Percentiles rank a stretch among this genome's conserved stretches.
phyloP scores from a whole-genome alignment of 1,139 yeast species.

The Magnusiomyces sp. region DNA sequence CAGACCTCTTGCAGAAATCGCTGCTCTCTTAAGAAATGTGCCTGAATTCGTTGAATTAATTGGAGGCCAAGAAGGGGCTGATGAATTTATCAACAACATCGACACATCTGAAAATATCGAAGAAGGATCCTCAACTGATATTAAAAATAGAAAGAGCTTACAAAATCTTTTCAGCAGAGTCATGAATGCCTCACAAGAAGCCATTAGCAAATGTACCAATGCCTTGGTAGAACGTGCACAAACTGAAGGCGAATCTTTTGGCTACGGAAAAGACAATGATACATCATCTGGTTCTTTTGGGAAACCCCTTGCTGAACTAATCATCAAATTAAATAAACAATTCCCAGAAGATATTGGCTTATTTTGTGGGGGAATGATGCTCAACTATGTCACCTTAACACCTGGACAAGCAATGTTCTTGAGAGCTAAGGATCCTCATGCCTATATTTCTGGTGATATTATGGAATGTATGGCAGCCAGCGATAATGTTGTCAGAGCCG shows the following conservation, averaged over 20 bases:
- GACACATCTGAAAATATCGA: conserved; percentile 34
- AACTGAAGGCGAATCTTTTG: conserved; percentile 28
- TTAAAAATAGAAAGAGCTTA: conserved; percentile 51
- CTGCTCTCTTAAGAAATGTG: conserved; percentile 53
- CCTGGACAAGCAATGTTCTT: conserved; percentile 97
- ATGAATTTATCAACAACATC: conserved; percentile 36
- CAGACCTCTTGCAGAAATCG: conserved; percentile 76
- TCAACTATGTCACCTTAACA: conserved; percentile 73
- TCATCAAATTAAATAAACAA: conserved; percentile 70
- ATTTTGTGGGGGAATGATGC: conserved; percentile 88
- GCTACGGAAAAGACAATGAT: conserved; percentile 9
- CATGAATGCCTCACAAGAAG: conserved; percentile 63
- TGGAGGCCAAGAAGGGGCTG: conserved; percentile 46
- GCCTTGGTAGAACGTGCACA: conserved; percentile 56
- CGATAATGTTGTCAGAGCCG: conserved; percentile 96
- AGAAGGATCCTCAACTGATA: conserved; percentile 36
- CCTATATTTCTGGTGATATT: conserved; percentile 92
- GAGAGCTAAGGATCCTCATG: conserved; percentile 97
- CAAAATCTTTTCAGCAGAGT: conserved; percentile 70
- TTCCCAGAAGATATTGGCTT: conserved; percentile 92
- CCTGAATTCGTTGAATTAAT: conserved; percentile 71
- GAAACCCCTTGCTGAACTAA: conserved; percentile 49
- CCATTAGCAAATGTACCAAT: conserved; percentile 48
- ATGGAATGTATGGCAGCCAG: conserved; percentile 99
- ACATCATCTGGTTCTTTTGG: conserved; percentile 2